phyloP scores from a whole-genome alignment of 2,329 filamentous ascomycete species.

The Pseudopyrenochaeta lycopersici region DNA sequence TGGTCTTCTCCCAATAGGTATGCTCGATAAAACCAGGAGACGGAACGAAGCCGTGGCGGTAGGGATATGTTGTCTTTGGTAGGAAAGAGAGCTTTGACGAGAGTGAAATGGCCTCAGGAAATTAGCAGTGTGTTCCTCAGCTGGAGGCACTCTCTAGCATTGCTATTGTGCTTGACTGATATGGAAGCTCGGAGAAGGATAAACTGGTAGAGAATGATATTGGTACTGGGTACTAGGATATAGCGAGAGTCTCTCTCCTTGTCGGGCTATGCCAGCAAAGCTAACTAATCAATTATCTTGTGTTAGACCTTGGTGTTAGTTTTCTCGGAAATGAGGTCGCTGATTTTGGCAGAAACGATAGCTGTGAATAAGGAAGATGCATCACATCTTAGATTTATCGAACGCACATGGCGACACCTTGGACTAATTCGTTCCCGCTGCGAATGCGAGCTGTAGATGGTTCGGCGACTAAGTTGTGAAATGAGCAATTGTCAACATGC shows the following conservation, averaged over 20 bases:
- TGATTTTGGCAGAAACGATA: not conserved
- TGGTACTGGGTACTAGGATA: not conserved
- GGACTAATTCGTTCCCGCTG: not conserved
- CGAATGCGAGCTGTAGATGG: not conserved
- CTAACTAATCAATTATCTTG: not conserved
- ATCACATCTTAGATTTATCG: not conserved
- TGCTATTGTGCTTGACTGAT: not conserved
- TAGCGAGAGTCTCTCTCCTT: not conserved
- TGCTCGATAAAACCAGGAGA: too few relatives aligned
- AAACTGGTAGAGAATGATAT: not conserved
- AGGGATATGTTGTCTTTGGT: too few relatives aligned
- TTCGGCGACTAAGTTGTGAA: not conserved
- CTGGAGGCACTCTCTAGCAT: too few relatives aligned
- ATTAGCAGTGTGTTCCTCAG: too few relatives aligned
- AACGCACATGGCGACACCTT: not conserved
- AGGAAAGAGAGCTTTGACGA: too few relatives aligned
- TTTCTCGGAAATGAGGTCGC: not conserved
- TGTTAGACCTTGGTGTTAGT: not conserved
- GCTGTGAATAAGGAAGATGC: not conserved
- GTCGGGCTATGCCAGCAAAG: not conserved
- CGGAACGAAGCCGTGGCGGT: too few relatives aligned
- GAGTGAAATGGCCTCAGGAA: too few relatives aligned
- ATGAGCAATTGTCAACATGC: not conserved
- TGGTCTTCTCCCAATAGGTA: too few relatives aligned
- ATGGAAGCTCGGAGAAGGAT: not conserved